phyloP scores from a whole-genome alignment of 257 asterid genomes.

The Ophiorrhiza pumila region DNA sequence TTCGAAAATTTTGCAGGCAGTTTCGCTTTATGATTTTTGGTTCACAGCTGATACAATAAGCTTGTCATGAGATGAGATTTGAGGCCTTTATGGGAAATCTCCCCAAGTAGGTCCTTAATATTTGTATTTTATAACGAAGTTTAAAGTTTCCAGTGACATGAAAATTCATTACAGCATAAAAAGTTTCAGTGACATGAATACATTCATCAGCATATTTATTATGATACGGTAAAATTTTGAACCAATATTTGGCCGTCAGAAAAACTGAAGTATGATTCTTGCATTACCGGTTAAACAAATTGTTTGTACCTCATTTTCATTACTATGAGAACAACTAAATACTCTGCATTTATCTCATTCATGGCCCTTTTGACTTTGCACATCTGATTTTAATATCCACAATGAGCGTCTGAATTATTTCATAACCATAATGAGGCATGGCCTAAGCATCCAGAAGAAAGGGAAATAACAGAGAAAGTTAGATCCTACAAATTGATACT shows the following conservation, averaged over 20 bases:
- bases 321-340: too few relatives aligned
- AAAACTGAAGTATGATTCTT: neutral
- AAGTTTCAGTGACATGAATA: too few relatives aligned
- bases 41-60: neutral
- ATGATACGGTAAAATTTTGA: neutral
- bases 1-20: neutral
- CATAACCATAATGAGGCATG: conserved; percentile 28
- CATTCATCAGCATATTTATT: too few relatives aligned
- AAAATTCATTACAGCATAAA: too few relatives aligned
- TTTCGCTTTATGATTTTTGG: neutral
- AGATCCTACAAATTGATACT: too few relatives aligned
- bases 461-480: neutral
- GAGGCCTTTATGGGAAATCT: neutral
- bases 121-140: neutral
- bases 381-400: conserved; percentile 23
- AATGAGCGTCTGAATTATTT: conserved; percentile 28
- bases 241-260: neutral
- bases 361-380: too few relatives aligned
- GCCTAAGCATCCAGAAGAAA: conserved; percentile 10
- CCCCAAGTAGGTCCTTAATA: neutral
- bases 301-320: too few relatives aligned
- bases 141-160: neutral
- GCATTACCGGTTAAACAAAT: too few relatives aligned
- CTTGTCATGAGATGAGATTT: neutral
- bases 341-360: conserved; percentile 23